Conservation (phyloP, 768 basidiomycete genomes). For the Tricholoma furcatifolium region DNA sequence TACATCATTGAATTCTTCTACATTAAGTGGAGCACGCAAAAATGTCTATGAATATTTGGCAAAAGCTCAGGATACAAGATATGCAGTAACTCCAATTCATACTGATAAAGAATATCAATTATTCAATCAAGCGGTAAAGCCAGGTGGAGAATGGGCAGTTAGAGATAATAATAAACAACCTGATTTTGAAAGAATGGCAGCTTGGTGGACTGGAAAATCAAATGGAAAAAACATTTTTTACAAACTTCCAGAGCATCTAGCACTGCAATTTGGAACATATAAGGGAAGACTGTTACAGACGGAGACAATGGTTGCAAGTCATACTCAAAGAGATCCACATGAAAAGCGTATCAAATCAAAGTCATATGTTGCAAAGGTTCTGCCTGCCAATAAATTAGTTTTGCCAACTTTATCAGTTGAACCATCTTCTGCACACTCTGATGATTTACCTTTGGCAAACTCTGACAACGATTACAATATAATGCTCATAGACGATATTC, state of each 20-base stretch:
- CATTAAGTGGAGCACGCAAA: neutral
- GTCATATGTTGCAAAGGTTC: neutral
- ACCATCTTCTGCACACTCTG: neutral
- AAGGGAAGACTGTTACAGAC: neutral
- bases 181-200: neutral
- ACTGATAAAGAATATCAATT: neutral
- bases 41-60: neutral
- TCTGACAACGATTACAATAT: neutral
- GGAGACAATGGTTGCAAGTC: neutral
- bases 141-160: neutral
- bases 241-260: neutral
- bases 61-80: neutral
- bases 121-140: neutral
- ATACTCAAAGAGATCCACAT: neutral
- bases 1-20: neutral
- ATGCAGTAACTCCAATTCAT: slow-evolving; percentile 2
- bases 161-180: neutral
- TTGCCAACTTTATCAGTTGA: neutral
- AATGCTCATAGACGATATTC: neutral
- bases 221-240: neutral
- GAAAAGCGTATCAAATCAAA: neutral
- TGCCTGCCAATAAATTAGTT: neutral
- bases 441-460: neutral
- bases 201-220: neutral
- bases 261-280: neutral